phyloP scores from a whole-genome alignment of 2,329 filamentous ascomycete genomes.

The Endothia cerciana region DNA sequence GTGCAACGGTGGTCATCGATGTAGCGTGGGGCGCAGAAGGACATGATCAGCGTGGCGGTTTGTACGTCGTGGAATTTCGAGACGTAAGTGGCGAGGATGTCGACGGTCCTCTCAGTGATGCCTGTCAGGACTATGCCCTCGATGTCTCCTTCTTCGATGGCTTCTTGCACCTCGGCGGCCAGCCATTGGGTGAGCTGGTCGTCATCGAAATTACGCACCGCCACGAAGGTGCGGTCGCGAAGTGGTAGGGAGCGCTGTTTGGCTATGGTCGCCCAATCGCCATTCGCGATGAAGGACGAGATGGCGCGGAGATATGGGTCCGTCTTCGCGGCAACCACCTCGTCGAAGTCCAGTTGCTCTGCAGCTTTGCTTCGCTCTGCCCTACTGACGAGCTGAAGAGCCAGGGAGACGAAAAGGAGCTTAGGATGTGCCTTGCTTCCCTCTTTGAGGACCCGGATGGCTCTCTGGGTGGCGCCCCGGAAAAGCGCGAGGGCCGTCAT shows the following conservation, averaged over 20 bases:
- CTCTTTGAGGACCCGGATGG: slow-evolving; percentile 70
- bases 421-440: slow-evolving; percentile 66
- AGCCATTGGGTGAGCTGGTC: slow-evolving; percentile 70
- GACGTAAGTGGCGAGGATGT: slow-evolving; percentile 77
- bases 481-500: slow-evolving; percentile 78
- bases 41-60: slow-evolving; percentile 75
- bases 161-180: slow-evolving; percentile 62
- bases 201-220: slow-evolving; percentile 68
- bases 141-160: slow-evolving; percentile 69
- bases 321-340: slow-evolving; percentile 63
- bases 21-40: slow-evolving; percentile 74
- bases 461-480: slow-evolving; percentile 68
- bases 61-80: slow-evolving; percentile 78
- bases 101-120: slow-evolving; percentile 71
- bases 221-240: slow-evolving; percentile 74
- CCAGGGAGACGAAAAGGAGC: slow-evolving; percentile 69
- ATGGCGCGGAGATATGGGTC: slow-evolving; percentile 82
- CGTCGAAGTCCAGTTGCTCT: slow-evolving; percentile 61
- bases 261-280: slow-evolving; percentile 75
- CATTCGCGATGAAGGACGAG: slow-evolving; percentile 75
- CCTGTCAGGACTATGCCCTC: slow-evolving; percentile 80
- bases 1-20: slow-evolving; percentile 76
- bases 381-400: slow-evolving; percentile 65
- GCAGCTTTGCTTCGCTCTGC: slow-evolving; percentile 49
- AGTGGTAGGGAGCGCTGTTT: slow-evolving; percentile 75